Evolutionary conservation across 1,139 yeast genomes (phyloP), one percentile per base, ranked within the genome.

Genomic region (Scheffersomyces parashehatae): DNA sequence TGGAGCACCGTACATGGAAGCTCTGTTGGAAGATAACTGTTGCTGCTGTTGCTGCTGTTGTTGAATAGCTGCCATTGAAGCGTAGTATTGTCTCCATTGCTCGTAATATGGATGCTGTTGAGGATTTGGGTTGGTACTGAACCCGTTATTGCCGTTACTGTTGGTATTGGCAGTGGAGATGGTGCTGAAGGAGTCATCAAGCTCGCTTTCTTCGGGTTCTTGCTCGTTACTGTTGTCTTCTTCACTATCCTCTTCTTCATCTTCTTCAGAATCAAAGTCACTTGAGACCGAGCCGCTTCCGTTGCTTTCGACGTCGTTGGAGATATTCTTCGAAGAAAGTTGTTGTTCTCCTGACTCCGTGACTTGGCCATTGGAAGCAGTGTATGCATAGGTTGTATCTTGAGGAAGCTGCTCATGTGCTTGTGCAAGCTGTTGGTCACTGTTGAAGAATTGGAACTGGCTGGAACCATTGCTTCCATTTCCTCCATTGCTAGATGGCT

Each of bases 1-100:
- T 33, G 40, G 29, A 35, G 41, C 38, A 33, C 38, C 42, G 16
- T 16, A 37, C 47, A 40, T 43, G 4, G 29, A 28, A 35, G 45
- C 43, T 43, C 29, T 46, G 39, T 30, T 48, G 45, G 35, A 45
- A 28, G 42, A 37, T 28, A 55, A 59, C 45, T 46, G 47, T 30
- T 47, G 47, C 29, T 53, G 54, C 40, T 49, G 39, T 44, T 48
- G 46, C 29, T 48, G 48, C 38, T 56, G 56, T 38, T 60, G 63
- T 39, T 62, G 62, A 37, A 60, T 63, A 20, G 51, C 49, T 13
- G 67, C 67, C 11, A 64, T 45, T 12, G 52, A 43, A 28, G 64
- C 63, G 45, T 63, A 64, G 43, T 63, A 64, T 35, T 55, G 59
- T 47, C 58, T 60, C 67, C 67, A 64, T 49, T 62, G 65, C 37